phyloP scores from a whole-genome alignment of 805 yeast species.

The Millerozyma miso region DNA sequence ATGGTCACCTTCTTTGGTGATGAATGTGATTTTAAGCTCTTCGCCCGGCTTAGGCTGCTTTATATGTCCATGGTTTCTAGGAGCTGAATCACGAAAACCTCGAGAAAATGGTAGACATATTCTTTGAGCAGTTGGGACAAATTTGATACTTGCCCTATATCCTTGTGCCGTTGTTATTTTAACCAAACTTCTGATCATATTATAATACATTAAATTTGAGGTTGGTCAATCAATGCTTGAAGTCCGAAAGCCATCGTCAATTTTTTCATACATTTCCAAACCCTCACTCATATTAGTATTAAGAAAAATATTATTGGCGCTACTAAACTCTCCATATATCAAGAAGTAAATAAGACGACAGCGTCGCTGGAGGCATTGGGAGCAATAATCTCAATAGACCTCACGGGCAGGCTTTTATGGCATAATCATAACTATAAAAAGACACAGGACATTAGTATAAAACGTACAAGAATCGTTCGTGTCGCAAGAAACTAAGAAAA shows the following conservation, averaged over 20 bases:
- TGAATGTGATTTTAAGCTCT: slow-evolving; percentile 76
- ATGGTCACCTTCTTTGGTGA: slow-evolving; percentile 87
- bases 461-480: background rate
- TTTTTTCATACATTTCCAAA: background rate
- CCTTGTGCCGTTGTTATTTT: background rate
- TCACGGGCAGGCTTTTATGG: no score
- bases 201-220: background rate
- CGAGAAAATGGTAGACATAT: background rate
- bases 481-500: slow-evolving; percentile 45
- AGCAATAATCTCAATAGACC: no score
- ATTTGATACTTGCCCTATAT: background rate
- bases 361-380: no score
- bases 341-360: background rate
- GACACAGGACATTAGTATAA: background rate
- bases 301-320: background rate
- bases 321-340: background rate
- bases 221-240: no score
- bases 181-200: background rate
- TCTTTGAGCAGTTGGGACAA: background rate
- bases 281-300: background rate
- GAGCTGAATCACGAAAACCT: slow-evolving; percentile 16
- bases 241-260: no score
- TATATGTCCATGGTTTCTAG: slow-evolving; percentile 69
- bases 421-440: background rate
- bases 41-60: slow-evolving; percentile 92